Evolutionary conservation across 495 filamentous ascomycete genomes (phyloP).

Genomic region (Aspergillus baeticus): DNA sequence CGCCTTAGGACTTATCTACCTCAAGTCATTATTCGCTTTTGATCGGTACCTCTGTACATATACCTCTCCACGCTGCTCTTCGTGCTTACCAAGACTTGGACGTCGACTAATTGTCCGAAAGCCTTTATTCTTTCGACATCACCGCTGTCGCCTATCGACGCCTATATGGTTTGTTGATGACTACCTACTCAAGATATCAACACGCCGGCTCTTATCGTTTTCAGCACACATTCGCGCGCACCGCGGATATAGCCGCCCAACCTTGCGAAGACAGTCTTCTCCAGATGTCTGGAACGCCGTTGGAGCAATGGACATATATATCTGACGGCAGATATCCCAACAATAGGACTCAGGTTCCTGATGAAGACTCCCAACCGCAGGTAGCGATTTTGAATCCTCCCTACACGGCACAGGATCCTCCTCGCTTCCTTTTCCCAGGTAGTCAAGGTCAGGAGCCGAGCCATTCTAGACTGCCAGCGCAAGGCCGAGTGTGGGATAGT

Average conservation of each 20-base stretch:
- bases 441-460: constrained; percentile 21
- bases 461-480: constrained; percentile 18
- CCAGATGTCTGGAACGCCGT: constrained; percentile 27
- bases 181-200: not conserved
- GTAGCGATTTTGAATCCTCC: constrained; percentile 4
- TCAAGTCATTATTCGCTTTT: not conserved
- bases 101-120: not conserved
- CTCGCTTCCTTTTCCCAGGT: constrained; percentile 23
- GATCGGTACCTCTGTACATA: not conserved
- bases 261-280: not conserved
- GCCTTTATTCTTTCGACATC: not conserved
- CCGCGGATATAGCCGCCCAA: not conserved
- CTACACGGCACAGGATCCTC: constrained; percentile 16
- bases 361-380: constrained; percentile 13
- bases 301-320: constrained; percentile 19
- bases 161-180: not conserved
- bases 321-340: constrained; percentile 16
- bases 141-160: not conserved
- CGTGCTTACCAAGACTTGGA: not conserved
- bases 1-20: not conserved
- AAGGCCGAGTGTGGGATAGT: constrained; percentile 18
- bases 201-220: not conserved
- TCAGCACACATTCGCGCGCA: not conserved
- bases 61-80: not conserved
- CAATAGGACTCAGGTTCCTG: constrained; percentile 2